Evolutionary conservation across 352 stramenopile species (phyloP).

Genomic region (Globisporangium paddicum): DNA sequence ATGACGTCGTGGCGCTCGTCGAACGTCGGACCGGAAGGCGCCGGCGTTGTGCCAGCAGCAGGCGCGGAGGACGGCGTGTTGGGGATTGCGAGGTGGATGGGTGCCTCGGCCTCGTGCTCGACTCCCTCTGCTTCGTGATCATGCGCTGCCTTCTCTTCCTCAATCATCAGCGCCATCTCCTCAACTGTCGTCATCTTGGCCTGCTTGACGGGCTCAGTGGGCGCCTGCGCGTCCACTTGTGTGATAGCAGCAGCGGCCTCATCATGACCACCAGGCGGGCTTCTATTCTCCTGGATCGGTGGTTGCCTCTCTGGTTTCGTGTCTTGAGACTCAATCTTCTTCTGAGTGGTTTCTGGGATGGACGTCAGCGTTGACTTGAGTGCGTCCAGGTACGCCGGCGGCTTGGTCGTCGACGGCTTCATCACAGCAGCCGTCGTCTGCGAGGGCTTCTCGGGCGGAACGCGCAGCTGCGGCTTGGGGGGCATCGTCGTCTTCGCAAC

Average conservation of each 20-base stretch:
- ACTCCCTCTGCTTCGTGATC: constrained; percentile 10
- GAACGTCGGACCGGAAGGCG: constrained; percentile 13
- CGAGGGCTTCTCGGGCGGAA: constrained; percentile 1
- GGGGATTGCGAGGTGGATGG: constrained; percentile 8
- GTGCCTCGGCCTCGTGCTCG: not conserved
- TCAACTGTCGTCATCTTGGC: not conserved
- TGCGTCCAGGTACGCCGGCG: constrained; percentile 4
- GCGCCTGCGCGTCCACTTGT: not conserved
- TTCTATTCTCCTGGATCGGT: not conserved
- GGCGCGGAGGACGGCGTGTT: not conserved
- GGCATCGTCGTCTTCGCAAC: not conserved
- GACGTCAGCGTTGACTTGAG: constrained; percentile 9
- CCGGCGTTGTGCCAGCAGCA: not conserved
- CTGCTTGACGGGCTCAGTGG: constrained; percentile 1
- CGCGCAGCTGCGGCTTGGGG: constrained; percentile 6
- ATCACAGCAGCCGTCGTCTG: not conserved
- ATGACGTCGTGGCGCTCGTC: constrained; percentile 41
- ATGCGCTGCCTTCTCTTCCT: constrained; percentile 15
- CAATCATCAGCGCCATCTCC: not conserved
- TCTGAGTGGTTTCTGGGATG: not conserved
- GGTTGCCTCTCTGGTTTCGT: not conserved
- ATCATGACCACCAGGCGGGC: not conserved
- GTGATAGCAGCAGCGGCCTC: not conserved
- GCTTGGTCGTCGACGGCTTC: not conserved
- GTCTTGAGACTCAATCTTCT: not conserved